Percentiles rank a stretch among this genome's conserved stretches.
Conservation (phyloP, 164 flowering plant genomes). For the Paratinospora sagittata region DNA sequence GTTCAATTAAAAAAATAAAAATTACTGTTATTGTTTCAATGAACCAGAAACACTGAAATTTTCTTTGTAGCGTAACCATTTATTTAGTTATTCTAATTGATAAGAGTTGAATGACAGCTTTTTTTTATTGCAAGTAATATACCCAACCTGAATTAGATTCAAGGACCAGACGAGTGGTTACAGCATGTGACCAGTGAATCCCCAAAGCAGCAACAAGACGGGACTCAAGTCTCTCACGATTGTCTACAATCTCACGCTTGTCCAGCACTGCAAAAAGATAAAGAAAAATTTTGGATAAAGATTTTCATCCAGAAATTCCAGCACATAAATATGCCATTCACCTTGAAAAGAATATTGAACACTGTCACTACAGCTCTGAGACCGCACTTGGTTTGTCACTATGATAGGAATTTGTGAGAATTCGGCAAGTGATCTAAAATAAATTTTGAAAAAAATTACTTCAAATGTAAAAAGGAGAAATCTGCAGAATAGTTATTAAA, state of each 20-base stretch:
- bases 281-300: neutral
- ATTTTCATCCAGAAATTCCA: constrained; percentile 3
- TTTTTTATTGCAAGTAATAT: too few relatives aligned
- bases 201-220: constrained; percentile 82
- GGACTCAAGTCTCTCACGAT: constrained; percentile 35
- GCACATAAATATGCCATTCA: constrained; percentile 13
- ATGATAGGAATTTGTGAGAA: constrained; percentile 70
- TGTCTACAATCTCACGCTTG: constrained; percentile 22
- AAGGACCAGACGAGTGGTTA: constrained; percentile 67
- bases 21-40: neutral
- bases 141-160: constrained; percentile 62
- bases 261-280: constrained; percentile 33
- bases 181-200: constrained; percentile 84
- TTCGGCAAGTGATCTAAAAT: constrained; percentile 68
- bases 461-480: neutral
- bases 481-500: neutral
- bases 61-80: neutral
- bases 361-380: constrained; percentile 39
- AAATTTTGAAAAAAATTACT: neutral
- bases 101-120: neutral
- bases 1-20: neutral
- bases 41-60: neutral
- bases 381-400: constrained; percentile 84
- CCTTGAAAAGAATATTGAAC: constrained; percentile 64
- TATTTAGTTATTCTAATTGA: neutral